Percentiles rank a stretch among this genome's conserved stretches.
Evolutionary conservation across 2,329 filamentous ascomycete species (phyloP).

Genomic region (Paramyrothecium roridum): DNA sequence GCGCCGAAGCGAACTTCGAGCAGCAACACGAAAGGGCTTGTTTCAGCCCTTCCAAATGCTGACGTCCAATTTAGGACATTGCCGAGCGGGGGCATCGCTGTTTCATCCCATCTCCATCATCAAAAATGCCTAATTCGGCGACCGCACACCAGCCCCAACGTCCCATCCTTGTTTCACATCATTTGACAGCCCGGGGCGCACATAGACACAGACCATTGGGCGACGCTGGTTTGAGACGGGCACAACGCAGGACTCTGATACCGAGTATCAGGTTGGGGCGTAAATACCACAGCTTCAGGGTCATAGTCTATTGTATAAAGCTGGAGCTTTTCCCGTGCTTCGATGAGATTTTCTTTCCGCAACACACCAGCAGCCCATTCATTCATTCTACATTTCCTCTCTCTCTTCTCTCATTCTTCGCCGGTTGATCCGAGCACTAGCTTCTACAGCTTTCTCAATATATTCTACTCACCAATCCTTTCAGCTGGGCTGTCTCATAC

Average conservation of each 20-base stretch:
- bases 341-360: not conserved
- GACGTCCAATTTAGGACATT: not conserved
- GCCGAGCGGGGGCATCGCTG: not conserved
- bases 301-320: not conserved
- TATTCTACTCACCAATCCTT: not conserved
- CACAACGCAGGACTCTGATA: not conserved
- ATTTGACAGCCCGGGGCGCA: not conserved
- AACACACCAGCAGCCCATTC: not conserved
- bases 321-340: not conserved
- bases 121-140: not conserved
- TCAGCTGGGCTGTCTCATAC: not conserved
- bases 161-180: not conserved
- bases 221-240: not conserved
- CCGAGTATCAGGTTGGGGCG: not conserved
- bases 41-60: not conserved
- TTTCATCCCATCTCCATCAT: not conserved
- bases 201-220: not conserved
- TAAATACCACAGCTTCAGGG: not conserved
- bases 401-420: not conserved
- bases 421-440: not conserved
- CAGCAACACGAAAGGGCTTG: not conserved
- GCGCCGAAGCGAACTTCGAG: not conserved
- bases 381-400: not conserved
- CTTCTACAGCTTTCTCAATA: not conserved
- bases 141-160: not conserved